Evolutionary conservation across 2,329 filamentous ascomycete genomes (phyloP).

Genomic region (Huntiella omanensis): DNA sequence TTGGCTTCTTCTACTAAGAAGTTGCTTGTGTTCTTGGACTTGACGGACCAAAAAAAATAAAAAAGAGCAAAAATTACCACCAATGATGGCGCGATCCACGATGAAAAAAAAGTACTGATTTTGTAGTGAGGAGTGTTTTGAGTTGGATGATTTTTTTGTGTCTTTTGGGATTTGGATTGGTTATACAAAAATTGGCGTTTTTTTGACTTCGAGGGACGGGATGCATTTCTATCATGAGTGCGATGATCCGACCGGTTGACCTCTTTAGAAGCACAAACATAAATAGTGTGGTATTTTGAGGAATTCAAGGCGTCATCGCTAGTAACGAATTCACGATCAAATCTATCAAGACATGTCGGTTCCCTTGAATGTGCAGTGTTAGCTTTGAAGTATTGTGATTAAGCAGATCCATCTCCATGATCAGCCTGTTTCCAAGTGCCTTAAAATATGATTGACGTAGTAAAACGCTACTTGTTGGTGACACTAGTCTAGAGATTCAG

Average conservation of each 20-base stretch:
- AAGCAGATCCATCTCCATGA: no score
- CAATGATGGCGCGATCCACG: not conserved
- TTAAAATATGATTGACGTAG: no score
- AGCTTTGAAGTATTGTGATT: no score
- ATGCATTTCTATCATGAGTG: conserved; percentile 4
- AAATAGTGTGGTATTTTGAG: not conserved
- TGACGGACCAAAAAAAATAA: conserved; percentile 12
- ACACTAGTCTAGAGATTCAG: no score
- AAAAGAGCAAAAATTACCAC: conserved; percentile 12
- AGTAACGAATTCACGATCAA: not conserved
- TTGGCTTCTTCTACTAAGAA: conserved; percentile 94
- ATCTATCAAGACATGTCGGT: conserved; percentile 4
- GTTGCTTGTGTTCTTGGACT: conserved; percentile 7
- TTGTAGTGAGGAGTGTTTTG: not conserved
- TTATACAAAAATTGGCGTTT: conserved; percentile 4
- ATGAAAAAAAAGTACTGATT: not conserved
- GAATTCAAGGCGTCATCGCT: conserved; percentile 1
- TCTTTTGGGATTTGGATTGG: conserved; percentile 1
- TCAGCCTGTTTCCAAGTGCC: no score
- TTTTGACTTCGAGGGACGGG: conserved; percentile 5
- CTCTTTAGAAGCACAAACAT: not conserved
- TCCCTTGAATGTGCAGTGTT: not conserved
- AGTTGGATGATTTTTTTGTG: not conserved
- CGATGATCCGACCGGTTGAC: conserved; percentile 3
- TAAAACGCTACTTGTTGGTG: no score